These are phyloP conservation scores for Blepharisma stoltei DNA, from an alignment of 73 alveolate genomes.

Conservation along the genomic window DNA sequence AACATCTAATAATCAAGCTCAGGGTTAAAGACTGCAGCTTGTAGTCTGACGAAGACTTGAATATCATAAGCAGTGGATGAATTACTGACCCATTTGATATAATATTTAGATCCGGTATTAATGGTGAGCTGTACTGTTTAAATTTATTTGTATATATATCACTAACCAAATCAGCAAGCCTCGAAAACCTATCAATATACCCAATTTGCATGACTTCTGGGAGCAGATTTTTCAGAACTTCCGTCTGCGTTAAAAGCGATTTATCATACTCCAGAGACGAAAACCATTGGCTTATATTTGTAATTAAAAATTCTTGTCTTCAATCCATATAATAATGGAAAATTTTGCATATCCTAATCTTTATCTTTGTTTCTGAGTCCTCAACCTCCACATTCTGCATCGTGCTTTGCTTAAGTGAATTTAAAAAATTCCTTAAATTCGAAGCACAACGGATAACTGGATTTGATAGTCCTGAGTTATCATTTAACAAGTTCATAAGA, in stretches of 20 bases:
- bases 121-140: too few species aligned
- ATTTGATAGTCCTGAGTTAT: neutral
- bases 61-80: neutral
- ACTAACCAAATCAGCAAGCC: too few species aligned
- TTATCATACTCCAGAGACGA: too few species aligned
- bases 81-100: neutral
- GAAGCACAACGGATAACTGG: conserved; percentile 3
- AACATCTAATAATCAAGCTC: neutral
- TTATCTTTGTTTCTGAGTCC: conserved; percentile 26
- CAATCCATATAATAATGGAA: conserved; percentile 32
- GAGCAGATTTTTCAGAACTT: too few species aligned
- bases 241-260: too few species aligned
- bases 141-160: too few species aligned
- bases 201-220: too few species aligned
- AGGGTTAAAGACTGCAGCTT: conserved; percentile 9
- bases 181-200: too few species aligned
- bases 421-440: neutral
- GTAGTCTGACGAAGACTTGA: neutral
- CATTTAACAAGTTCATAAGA: neutral
- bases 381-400: too few species aligned
- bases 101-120: too few species aligned
- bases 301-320: conserved; percentile 43
- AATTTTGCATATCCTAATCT: conserved; percentile 37
- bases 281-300: conserved; percentile 29
- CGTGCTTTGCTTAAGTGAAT: neutral